Conservation (phyloP, 257 asterid species). For the Solanum neorickii region DNA sequence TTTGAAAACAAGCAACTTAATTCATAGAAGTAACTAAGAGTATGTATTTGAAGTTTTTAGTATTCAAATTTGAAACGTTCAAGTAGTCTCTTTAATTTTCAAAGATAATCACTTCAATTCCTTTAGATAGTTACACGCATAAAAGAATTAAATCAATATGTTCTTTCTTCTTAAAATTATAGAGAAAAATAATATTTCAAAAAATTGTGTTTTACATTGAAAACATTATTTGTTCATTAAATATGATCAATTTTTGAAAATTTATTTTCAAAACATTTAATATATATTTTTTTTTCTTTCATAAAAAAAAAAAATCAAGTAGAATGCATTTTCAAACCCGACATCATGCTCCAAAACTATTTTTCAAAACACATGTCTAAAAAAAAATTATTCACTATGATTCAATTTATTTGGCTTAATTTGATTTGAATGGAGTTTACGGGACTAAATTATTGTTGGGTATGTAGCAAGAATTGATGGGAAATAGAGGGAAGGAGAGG, state of each 20-base stretch:
- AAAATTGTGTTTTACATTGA: background rate
- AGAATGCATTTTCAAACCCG: background rate
- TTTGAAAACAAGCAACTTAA: background rate
- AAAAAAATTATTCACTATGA: no score
- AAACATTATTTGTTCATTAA: background rate
- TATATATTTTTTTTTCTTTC: no score
- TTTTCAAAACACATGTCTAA: no score
- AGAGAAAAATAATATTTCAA: background rate
- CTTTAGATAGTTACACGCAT: background rate
- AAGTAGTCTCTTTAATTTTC: background rate
- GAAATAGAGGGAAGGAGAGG: no score
- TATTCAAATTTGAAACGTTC: background rate
- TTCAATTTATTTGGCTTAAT: background rate
- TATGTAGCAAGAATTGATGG: no score
- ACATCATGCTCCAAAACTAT: no score
- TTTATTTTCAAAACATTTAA: no score
- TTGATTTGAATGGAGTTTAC: no score
- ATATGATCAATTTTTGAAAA: background rate
- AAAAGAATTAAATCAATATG: background rate
- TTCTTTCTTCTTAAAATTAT: background rate
- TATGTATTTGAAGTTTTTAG: background rate
- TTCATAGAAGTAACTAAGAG: background rate
- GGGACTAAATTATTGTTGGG: no score
- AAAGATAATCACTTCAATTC: background rate
- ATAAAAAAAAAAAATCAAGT: no score